A percentile compares a stretch with the other conserved stretches of the same genome.
phyloP scores from a whole-genome alignment of 2,329 filamentous ascomycete genomes.

The Penicillium sp. region DNA sequence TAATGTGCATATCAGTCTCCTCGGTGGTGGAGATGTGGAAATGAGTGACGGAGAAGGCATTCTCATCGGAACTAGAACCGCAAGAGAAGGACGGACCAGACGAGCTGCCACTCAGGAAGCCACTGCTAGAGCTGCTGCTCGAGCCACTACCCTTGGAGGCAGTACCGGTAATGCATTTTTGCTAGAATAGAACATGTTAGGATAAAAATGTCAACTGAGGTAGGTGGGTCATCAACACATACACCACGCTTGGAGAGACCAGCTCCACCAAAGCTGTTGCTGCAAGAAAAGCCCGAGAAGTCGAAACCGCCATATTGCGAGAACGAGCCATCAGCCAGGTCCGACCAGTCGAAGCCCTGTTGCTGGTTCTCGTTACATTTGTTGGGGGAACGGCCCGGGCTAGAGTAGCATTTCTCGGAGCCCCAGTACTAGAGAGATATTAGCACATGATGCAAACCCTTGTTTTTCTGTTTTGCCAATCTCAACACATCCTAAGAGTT shows the following conservation, averaged over 20 bases:
- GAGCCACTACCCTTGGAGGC: constrained; percentile 61
- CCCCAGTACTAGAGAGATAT: constrained; percentile 50
- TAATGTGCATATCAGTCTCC: constrained; percentile 79
- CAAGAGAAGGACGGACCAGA: constrained; percentile 65
- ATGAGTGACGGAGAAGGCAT: constrained; percentile 73
- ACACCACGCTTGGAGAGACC: constrained; percentile 41
- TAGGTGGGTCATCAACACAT: constrained; percentile 43
- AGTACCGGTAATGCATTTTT: constrained; percentile 52
- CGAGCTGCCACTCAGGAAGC: constrained; percentile 24
- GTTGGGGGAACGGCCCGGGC: constrained; percentile 75
- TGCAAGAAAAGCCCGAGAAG: constrained; percentile 75
- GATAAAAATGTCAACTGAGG: background rate
- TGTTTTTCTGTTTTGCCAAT: too few species aligned
- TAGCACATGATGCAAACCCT: background rate
- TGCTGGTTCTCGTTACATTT: constrained; percentile 73
- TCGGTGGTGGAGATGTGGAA: constrained; percentile 75
- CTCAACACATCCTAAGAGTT: background rate
- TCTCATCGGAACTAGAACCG: constrained; percentile 56
- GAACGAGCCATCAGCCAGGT: constrained; percentile 66
- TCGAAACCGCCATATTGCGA: constrained; percentile 70
- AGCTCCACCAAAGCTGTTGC: constrained; percentile 55
- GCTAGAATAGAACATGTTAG: constrained; percentile 37
- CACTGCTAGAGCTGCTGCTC: background rate
- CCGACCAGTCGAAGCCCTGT: constrained; percentile 72
- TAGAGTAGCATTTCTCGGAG: constrained; percentile 62